phyloP scores from a whole-genome alignment of 441 rosid species.

The Mallotus repandus region DNA sequence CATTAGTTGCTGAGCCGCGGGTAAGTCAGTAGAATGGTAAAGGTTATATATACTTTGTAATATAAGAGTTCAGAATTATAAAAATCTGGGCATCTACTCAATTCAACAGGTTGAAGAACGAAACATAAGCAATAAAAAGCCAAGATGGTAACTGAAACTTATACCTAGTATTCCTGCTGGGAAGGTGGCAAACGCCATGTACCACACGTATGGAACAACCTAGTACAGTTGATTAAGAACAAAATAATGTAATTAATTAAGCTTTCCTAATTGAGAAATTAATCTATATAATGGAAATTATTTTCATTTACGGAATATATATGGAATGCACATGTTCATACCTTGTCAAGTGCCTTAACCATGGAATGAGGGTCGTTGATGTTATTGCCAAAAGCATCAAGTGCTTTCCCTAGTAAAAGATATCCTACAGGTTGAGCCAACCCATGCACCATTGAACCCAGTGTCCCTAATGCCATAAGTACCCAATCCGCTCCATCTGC shows the following conservation, averaged over 20 bases:
- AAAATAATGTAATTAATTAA: background rate
- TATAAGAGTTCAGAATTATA: too few species aligned
- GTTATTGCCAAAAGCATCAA: slow-evolving; percentile 51
- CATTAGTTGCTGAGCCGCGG: too few species aligned
- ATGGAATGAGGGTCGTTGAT: slow-evolving; percentile 25
- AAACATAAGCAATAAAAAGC: too few species aligned
- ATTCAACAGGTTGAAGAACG: too few species aligned
- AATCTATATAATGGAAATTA: too few species aligned
- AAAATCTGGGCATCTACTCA: too few species aligned
- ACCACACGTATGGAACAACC: slow-evolving; percentile 68
- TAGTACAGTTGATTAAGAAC: slow-evolving; percentile 13
- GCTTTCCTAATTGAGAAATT: too few species aligned
- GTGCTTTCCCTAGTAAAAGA: slow-evolving; percentile 61
- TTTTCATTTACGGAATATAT: too few species aligned
- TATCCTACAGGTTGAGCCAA: slow-evolving; percentile 68
- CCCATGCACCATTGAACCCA: slow-evolving; percentile 58
- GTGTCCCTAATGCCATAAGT: slow-evolving; percentile 53
- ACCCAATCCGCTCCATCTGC: slow-evolving; percentile 56
- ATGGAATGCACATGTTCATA: too few species aligned
- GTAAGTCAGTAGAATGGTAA: too few species aligned
- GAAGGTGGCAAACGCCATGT: slow-evolving; percentile 70
- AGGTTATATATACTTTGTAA: too few species aligned
- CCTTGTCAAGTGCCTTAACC: slow-evolving; percentile 49
- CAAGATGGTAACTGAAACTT: too few species aligned
- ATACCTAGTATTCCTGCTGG: slow-evolving; percentile 71